Percentiles rank a stretch among this genome's conserved stretches.
Evolutionary conservation across 495 filamentous ascomycete genomes (phyloP).

Genomic region (Penicillium simplicissimum): DNA sequence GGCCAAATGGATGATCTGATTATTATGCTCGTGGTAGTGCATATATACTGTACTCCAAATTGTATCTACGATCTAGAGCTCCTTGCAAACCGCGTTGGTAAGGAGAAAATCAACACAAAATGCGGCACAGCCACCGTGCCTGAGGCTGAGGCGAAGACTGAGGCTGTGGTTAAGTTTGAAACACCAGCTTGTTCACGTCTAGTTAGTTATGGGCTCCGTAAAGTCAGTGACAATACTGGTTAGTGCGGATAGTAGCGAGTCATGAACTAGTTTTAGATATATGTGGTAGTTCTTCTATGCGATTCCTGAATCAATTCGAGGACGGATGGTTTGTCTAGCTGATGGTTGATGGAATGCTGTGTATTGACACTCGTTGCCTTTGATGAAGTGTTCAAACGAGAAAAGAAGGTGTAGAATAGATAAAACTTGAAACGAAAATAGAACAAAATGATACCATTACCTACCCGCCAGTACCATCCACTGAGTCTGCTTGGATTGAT

Average conservation of each 20-base stretch:
- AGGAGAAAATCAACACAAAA: not conserved
- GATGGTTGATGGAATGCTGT: not conserved
- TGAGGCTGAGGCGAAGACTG: not conserved
- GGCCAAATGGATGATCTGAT: not conserved
- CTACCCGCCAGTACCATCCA: not conserved
- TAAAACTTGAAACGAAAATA: not conserved
- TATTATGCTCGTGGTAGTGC: not conserved
- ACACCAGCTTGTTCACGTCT: not conserved
- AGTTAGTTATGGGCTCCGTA: no score
- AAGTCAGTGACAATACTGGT: no score
- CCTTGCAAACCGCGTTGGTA: not conserved
- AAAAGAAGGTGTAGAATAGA: not conserved
- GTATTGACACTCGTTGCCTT: not conserved
- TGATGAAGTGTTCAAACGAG: not conserved
- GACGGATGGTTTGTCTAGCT: not conserved
- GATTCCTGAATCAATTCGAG: not conserved
- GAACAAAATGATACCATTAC: not conserved
- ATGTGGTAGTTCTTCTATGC: not conserved
- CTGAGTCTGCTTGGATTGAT: not conserved
- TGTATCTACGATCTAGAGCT: not conserved
- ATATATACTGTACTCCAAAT: not conserved
- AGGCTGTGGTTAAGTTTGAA: slow-evolving; percentile 1
- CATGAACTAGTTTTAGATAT: not conserved
- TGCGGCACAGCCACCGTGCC: not conserved
- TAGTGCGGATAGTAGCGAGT: not conserved